Evolutionary conservation across 176 grass and related monocot genomes (phyloP).

Genomic region (Rhipidocladum racemiflorum): DNA sequence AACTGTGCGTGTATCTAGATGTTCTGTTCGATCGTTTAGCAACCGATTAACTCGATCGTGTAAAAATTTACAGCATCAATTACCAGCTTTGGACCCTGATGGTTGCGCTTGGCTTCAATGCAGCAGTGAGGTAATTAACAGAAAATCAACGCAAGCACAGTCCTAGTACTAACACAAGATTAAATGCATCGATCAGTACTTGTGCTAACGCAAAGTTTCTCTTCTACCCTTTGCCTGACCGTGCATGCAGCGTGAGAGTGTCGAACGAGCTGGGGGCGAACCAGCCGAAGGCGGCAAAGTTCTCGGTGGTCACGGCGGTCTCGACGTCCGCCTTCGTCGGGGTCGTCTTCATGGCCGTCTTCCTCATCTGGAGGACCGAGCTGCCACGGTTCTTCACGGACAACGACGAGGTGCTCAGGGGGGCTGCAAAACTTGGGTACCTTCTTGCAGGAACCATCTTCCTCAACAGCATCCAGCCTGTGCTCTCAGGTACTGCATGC

Average conservation of each 20-base stretch:
- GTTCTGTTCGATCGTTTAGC: too few relatives aligned
- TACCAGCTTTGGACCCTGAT: constrained; percentile 89
- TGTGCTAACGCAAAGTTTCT: background rate
- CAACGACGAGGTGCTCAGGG: constrained; percentile 45
- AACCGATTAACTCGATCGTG: background rate
- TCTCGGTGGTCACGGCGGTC: constrained; percentile 63
- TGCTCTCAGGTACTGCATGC: constrained; percentile 84
- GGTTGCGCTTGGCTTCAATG: constrained; percentile 81
- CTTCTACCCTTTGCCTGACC: background rate
- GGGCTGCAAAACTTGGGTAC: constrained; percentile 58
- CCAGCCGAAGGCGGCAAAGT: constrained; percentile 60
- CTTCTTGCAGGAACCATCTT: constrained; percentile 75
- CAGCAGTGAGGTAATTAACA: constrained; percentile 76
- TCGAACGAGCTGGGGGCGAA: constrained; percentile 93
- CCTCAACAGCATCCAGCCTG: constrained; percentile 91
- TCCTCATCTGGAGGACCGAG: constrained; percentile 49
- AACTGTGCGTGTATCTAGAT: background rate
- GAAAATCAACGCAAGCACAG: background rate
- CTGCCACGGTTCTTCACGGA: constrained; percentile 71
- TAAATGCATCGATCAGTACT: background rate
- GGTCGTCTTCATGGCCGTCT: constrained; percentile 49
- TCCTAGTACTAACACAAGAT: background rate
- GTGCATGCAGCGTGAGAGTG: constrained; percentile 69
- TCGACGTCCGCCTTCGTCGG: constrained; percentile 63
- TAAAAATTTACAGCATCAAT: constrained; percentile 64